These are phyloP conservation scores for Pleurotus giganteus DNA, from an alignment of 768 basidiomycete species.

Conservation along the genomic window DNA sequence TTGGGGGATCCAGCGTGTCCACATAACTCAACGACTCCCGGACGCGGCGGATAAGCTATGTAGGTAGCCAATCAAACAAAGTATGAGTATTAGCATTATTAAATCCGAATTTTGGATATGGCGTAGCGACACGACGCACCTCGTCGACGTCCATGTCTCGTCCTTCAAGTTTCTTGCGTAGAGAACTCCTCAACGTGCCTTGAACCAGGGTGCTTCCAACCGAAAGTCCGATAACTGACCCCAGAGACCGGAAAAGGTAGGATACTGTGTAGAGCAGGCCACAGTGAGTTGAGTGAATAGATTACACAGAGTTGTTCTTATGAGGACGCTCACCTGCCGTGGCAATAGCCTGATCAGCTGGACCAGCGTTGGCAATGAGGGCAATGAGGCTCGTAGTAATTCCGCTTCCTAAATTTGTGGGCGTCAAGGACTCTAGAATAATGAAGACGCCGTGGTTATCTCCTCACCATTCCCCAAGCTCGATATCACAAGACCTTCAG, in stretches of 20 bases:
- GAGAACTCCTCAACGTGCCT: constrained; percentile 40
- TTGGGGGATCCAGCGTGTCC: constrained; percentile 30
- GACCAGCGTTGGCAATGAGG: constrained; percentile 61
- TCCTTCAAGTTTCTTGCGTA: constrained; percentile 42
- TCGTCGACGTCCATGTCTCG: constrained; percentile 50
- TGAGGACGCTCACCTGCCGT: constrained; percentile 46
- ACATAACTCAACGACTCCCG: constrained; percentile 49
- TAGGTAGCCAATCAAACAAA: background rate
- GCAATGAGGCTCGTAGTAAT: constrained; percentile 59
- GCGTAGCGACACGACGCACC: constrained; percentile 35
- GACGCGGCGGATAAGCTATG: constrained; percentile 46
- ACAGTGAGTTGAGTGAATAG: background rate
- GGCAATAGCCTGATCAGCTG: constrained; percentile 60
- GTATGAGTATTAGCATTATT: background rate
- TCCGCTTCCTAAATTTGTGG: constrained; percentile 37
- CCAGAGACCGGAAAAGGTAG: constrained; percentile 65
- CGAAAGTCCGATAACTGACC: constrained; percentile 56
- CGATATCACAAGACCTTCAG: constrained; percentile 30
- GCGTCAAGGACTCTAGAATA: background rate
- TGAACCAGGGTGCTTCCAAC: constrained; percentile 58
- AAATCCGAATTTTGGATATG: too few species aligned
- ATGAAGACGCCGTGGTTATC: background rate
- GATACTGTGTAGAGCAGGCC: constrained; percentile 37
- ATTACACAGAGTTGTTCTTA: background rate
- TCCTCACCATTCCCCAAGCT: constrained; percentile 41